Evolutionary conservation across 108 stramenopile genomes (phyloP), one percentile per base, ranked within the genome.

Genomic region (Pseudonitzschia multiseries): DNA sequence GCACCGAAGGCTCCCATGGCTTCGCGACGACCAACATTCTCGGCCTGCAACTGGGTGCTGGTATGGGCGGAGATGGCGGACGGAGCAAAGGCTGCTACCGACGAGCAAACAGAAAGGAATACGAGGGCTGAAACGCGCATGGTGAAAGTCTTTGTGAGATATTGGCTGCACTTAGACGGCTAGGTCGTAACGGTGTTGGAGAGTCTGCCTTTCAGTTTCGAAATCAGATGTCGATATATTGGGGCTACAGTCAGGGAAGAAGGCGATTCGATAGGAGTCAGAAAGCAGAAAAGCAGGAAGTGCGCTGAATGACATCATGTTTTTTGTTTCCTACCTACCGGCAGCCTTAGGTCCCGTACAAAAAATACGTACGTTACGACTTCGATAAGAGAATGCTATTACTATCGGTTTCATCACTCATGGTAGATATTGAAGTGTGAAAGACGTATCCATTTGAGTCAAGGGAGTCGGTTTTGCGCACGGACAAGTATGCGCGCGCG

Each of bases 11-110:
- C 68, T 51, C 68, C 68, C 50, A 79, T 26, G 24, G 59, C 72
- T n/a, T 79, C 71, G 24, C 78, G 57, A 15, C 78, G 78, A 36
- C 43, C 28, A 8, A 41, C 26, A 33, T 43, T 71, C 40, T 76
- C 75, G 21, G 75, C 75, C 33, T 76, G 33, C 43, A 72, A 57
- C 46, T 79, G 70, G 18, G 71, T 78, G 22, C 17, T 70, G 44
- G 33, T 50, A 27, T 9, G 9, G 26, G 46, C 22, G 0, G 42
- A 26, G 42, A 28, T 26, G 33, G 69, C 12, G 36, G 41, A 15
- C 13, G 72, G 78, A 22, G 73, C 59, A 48, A 79, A 79, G 20
- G 78, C 78, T 24, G 43, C 54, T 17, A 68, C 68, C 41, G 78
- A 63, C 20, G 68, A 61, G 29, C 33, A 51, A 24, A 51, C 48